Conservation (phyloP, 2,329 filamentous ascomycete species). For the Chaetoscypha palmicola region DNA sequence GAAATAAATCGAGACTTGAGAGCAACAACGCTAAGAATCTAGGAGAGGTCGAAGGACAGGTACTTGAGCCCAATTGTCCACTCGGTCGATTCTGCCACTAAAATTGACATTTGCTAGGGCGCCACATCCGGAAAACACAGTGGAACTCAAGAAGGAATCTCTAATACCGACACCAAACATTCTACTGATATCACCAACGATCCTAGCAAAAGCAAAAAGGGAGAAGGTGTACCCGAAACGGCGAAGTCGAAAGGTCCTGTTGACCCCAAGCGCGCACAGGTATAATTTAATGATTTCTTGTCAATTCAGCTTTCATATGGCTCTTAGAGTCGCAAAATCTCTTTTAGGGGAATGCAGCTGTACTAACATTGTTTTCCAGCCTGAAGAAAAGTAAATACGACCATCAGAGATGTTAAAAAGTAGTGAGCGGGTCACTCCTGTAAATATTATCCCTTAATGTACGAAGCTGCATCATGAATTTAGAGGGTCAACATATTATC, state of each 20-base stretch:
- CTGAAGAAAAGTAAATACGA: conserved; percentile 5
- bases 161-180: conserved; percentile 45
- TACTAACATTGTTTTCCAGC: conserved; percentile 17
- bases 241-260: conserved; percentile 47
- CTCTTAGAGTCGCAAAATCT: conserved; percentile 7
- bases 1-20: conserved; percentile 33
- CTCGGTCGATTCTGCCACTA: too few relatives aligned
- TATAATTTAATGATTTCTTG: conserved; percentile 18
- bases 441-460: background rate
- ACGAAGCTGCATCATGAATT: background rate
- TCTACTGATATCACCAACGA: conserved; percentile 37
- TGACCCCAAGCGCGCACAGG: conserved; percentile 27
- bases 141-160: conserved; percentile 46
- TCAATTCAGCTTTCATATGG: background rate
- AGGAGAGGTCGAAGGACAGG: conserved; percentile 19
- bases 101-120: too few relatives aligned
- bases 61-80: too few relatives aligned
- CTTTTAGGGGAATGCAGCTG: conserved; percentile 13
- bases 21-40: conserved; percentile 29
- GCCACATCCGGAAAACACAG: conserved; percentile 36
- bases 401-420: background rate
- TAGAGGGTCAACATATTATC: too few relatives aligned
- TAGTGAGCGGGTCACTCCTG: too few relatives aligned
- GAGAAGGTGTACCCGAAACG: conserved; percentile 48
- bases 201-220: conserved; percentile 46